Conservation (phyloP, 805 yeast genomes). For the Scheffersomyces ergatensis region DNA sequence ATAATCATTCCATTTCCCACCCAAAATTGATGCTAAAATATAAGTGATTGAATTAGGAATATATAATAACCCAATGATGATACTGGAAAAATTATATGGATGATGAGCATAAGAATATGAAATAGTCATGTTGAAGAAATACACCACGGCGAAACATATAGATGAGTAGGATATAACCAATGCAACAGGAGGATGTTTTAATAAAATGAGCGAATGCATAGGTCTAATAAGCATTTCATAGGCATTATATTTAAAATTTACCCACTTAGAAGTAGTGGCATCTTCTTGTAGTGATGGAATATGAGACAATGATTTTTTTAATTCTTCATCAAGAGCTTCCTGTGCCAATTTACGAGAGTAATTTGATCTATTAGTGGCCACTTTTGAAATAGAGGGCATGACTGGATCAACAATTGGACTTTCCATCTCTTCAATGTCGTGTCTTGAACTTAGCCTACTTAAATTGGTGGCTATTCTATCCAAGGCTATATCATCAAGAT, state of each 20-base stretch:
- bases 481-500: conserved; percentile 17
- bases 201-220: conserved; percentile 54
- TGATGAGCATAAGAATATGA: conserved; percentile 56
- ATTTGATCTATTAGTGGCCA: conserved; percentile 29
- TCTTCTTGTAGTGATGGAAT: not conserved
- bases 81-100: conserved; percentile 69
- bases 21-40: conserved; percentile 70
- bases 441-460: conserved; percentile 13
- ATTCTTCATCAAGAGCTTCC: conserved; percentile 19
- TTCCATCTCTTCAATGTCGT: conserved; percentile 15
- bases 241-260: conserved; percentile 19
- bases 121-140: conserved; percentile 73
- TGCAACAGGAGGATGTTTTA: conserved; percentile 72
- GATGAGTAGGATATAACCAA: conserved; percentile 66
- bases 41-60: conserved; percentile 83
- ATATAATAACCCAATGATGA: conserved; percentile 72
- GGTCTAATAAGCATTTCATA: conserved; percentile 59
- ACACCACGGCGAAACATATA: conserved; percentile 67
- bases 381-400: conserved; percentile 37
- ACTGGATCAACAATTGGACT: conserved; percentile 38
- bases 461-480: conserved; percentile 32
- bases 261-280: conserved; percentile 1
- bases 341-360: conserved; percentile 26
- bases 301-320: conserved; percentile 9
- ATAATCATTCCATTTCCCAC: conserved; percentile 77